phyloP scores from a whole-genome alignment of 2,329 filamentous ascomycete species.

The Venturia nashicola region DNA sequence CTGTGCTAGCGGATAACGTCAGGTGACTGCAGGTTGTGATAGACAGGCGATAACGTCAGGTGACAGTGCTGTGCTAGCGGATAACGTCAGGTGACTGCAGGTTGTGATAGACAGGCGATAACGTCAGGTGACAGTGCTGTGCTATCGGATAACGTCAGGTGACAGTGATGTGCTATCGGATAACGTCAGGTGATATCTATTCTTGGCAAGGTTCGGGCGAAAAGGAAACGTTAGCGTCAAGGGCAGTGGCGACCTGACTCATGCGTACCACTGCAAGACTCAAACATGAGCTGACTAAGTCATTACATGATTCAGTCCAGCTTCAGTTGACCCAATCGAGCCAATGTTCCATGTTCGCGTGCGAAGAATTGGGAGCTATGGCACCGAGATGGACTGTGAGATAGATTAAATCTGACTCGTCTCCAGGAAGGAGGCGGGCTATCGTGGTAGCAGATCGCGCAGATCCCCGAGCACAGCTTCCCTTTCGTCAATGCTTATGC shows the following conservation, averaged over 20 bases:
- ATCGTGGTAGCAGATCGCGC: not conserved
- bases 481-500: not conserved
- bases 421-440: not conserved
- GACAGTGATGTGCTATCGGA: too few species aligned
- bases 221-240: not conserved
- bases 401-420: not conserved
- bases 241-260: not conserved
- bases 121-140: too few species aligned
- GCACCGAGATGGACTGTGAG: not conserved
- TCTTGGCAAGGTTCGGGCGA: not conserved
- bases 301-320: not conserved
- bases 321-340: too few species aligned
- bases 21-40: too few species aligned
- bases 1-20: too few species aligned
- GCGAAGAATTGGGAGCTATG: not conserved
- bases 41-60: too few species aligned
- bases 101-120: too few species aligned
- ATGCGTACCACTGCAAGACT: not conserved
- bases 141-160: too few species aligned
- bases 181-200: not conserved
- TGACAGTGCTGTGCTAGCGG: too few species aligned
- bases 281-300: not conserved
- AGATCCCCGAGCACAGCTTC: not conserved
- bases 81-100: too few species aligned
- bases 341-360: too few species aligned